Percentiles rank a stretch among this genome's conserved stretches.
phyloP scores from a whole-genome alignment of 345 rosid species.

The Conringia planisiliqua region DNA sequence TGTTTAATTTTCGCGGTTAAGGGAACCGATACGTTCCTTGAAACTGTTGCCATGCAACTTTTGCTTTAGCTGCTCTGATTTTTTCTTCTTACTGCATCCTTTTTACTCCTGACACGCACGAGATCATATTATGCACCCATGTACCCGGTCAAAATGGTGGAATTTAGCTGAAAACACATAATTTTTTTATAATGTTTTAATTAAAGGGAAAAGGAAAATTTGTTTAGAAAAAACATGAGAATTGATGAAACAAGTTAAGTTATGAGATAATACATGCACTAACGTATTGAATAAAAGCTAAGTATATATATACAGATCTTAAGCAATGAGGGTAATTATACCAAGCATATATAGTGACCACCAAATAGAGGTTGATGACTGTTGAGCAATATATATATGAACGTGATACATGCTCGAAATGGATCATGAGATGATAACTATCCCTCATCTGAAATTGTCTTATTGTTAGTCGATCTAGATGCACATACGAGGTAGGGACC shows the following conservation, averaged over 20 bases:
- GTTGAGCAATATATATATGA: not conserved
- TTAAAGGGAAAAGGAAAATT: too few species aligned
- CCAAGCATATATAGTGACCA: not conserved
- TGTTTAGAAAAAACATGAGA: not conserved
- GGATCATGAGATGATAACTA: too few species aligned
- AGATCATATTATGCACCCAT: slow-evolving; percentile 21
- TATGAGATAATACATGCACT: not conserved
- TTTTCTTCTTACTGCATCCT: not conserved
- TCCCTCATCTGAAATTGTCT: not conserved
- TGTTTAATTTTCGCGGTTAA: slow-evolving; percentile 9
- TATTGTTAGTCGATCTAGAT: not conserved
- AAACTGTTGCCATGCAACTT: slow-evolving; percentile 50
- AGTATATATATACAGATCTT: not conserved
- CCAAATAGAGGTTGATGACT: not conserved
- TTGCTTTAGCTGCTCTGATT: slow-evolving; percentile 32
- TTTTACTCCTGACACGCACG: slow-evolving; percentile 45
- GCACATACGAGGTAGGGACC: not conserved
- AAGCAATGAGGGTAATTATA: not conserved
- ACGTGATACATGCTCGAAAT: not conserved
- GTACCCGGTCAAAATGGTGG: not conserved
- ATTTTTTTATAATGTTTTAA: too few species aligned
- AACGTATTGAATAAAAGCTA: too few species aligned
- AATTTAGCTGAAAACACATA: not conserved
- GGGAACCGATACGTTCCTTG: slow-evolving; percentile 43
- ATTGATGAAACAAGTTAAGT: too few species aligned